phyloP scores from a whole-genome alignment of 306 rosid genomes.

The Vigna trinervia region DNA sequence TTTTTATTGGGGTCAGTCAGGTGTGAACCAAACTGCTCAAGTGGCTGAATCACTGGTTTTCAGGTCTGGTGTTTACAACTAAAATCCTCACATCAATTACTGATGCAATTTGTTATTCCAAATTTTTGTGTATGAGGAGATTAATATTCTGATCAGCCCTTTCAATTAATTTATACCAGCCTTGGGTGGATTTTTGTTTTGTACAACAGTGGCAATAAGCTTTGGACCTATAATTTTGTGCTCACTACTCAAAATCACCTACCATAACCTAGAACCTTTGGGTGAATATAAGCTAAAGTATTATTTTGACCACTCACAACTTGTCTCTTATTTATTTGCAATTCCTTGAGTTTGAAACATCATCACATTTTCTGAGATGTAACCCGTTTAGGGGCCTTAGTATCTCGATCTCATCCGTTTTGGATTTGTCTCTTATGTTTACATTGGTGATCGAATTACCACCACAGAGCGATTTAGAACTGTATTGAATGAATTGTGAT shows the following conservation, averaged over 20 bases:
- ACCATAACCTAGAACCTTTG: not conserved
- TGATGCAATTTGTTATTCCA: constrained; percentile 31
- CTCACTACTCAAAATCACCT: not conserved
- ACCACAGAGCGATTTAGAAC: too few species aligned
- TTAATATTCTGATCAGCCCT: constrained; percentile 32
- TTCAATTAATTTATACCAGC: not conserved
- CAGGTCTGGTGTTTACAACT: constrained; percentile 11
- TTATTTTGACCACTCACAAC: too few species aligned
- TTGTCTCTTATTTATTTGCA: too few species aligned
- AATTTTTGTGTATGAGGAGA: constrained; percentile 22
- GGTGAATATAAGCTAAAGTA: too few species aligned
- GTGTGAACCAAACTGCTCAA: constrained; percentile 25
- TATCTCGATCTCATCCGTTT: too few species aligned
- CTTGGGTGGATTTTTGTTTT: constrained; percentile 21
- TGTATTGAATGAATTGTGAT: too few species aligned
- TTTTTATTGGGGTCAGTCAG: constrained; percentile 1
- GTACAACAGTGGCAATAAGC: not conserved
- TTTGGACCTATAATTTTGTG: not conserved
- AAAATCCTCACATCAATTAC: constrained; percentile 40
- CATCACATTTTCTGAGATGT: too few species aligned
- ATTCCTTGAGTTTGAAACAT: too few species aligned
- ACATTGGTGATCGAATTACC: too few species aligned
- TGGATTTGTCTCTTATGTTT: too few species aligned
- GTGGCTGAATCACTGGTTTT: constrained; percentile 7
- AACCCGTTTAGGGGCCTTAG: too few species aligned